Evolutionary conservation across 306 rosid genomes (phyloP), one percentile per base, ranked within the genome.

Genomic region (Sesbania bispinosa): DNA sequence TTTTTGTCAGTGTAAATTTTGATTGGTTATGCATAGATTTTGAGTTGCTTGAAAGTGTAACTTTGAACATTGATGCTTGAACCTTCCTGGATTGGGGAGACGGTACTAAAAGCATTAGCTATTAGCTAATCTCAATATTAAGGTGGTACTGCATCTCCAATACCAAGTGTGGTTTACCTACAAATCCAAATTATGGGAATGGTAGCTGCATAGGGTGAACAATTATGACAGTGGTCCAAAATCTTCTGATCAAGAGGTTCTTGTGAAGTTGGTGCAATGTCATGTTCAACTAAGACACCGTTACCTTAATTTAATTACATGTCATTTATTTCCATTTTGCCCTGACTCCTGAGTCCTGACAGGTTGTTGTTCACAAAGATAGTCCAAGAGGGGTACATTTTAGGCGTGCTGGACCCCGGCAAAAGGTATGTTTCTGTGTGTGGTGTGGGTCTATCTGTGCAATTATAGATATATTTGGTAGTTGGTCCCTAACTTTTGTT

Each of bases 371-470:
- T 71, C 96, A 94, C 91, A 89, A 86, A 77, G 81, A 82, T 72
- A 75, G 96, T 71, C 96, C 92, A 42, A 80, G 97, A 70, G 97
- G 99, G 14, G 70, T 79, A 58, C 99, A 94, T 84, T 94, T 94
- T 64, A 85, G 99, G 41, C 96, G 97, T 0, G 99, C 99, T 6
- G 99, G 99, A 36, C 99, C 99, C 0, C 95, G 99, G n/a, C 99
- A 94, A 67, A 84, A 54, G 81, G 99, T 85, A 86, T 54, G 69
- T 35, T 42, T 21, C 45, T 33, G 10, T 39, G 10, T 16, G 29
- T n/a, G n/a, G 20, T 67, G 46, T 68, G 16, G 9, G 52, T 18
- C 42, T 73, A 14, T 59, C 19, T 69, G 8, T 26, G n/a, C 7
- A 55, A 47, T 10, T 23, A 21, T 59, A 67, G 64, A 45, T 45